phyloP scores from a whole-genome alignment of 352 stramenopile genomes.

The Pythium periplocum region DNA sequence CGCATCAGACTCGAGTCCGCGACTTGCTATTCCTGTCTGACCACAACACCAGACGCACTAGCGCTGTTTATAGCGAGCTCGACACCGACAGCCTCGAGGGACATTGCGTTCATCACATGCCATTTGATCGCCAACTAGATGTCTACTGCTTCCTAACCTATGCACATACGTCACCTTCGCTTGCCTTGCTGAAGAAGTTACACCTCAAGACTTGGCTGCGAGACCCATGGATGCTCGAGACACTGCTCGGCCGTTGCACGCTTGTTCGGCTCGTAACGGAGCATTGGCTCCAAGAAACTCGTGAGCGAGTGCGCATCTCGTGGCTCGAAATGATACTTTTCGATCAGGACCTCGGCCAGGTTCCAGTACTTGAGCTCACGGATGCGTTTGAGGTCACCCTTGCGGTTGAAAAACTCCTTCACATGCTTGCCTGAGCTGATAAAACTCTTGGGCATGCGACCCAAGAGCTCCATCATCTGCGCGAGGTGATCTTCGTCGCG shows the following conservation, averaged over 20 bases:
- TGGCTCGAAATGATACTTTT: constrained; percentile 94
- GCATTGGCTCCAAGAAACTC: constrained; percentile 94
- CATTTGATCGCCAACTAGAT: constrained; percentile 9
- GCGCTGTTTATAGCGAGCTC: no score
- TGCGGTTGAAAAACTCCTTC: constrained; percentile 96
- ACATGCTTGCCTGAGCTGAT: constrained; percentile 88
- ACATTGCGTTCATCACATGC: no score
- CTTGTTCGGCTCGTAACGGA: constrained; percentile 83
- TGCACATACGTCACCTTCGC: no score
- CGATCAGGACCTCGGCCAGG: constrained; percentile 93
- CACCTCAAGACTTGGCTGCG: no score
- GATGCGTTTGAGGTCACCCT: constrained; percentile 97
- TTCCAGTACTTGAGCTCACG: constrained; percentile 98
- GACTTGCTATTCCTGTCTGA: constrained; percentile 8
- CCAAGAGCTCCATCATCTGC: constrained; percentile 98
- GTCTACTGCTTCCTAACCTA: no score
- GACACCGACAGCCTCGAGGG: no score
- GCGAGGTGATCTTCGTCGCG: constrained; percentile 96
- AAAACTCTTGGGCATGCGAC: constrained; percentile 94
- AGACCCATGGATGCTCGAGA: constrained; percentile 94
- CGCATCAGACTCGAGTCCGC: no score
- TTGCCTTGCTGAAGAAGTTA: no score
- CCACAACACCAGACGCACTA: neutral
- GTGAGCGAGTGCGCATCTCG: constrained; percentile 86
- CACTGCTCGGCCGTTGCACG: constrained; percentile 91